Conservation (phyloP, 2,329 filamentous ascomycete genomes). For the Xylaria sp. region DNA sequence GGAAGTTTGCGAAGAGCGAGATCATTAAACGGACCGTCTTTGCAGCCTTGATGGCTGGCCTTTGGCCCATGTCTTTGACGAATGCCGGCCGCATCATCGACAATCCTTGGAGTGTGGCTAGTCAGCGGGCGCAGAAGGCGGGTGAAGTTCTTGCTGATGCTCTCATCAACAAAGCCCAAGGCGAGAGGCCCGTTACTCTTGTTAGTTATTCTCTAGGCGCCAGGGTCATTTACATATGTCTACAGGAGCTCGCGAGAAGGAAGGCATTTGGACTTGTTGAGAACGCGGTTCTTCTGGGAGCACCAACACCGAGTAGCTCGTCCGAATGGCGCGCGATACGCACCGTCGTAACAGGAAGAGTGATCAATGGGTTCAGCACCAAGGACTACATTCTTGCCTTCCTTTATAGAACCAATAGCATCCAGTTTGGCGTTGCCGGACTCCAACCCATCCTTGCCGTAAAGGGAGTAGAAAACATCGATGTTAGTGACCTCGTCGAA, state of each 20-base stretch:
- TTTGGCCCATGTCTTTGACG: conserved; percentile 68
- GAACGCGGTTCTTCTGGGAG: conserved; percentile 80
- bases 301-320: conserved; percentile 74
- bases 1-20: conserved; percentile 68
- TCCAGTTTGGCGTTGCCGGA: conserved; percentile 85
- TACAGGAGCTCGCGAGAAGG: conserved; percentile 76
- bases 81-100: conserved; percentile 77
- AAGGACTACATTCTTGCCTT: conserved; percentile 90
- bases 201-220: conserved; percentile 84
- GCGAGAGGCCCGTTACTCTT: conserved; percentile 79
- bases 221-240: conserved; percentile 80
- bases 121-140: conserved; percentile 77
- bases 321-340: conserved; percentile 79
- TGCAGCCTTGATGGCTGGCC: conserved; percentile 61
- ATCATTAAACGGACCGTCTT: conserved; percentile 59
- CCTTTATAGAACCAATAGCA: conserved; percentile 81
- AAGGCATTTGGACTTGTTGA: conserved; percentile 85
- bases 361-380: conserved; percentile 87
- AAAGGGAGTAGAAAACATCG: conserved; percentile 69
- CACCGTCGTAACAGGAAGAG: conserved; percentile 77
- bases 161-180: conserved; percentile 81
- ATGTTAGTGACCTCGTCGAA: conserved; percentile 69
- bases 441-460: conserved; percentile 75
- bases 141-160: conserved; percentile 78
- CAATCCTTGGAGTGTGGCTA: conserved; percentile 80